Percentiles rank a stretch among this genome's conserved stretches.
Conservation (phyloP, 106 monocot species). For the Ottelia alismoides region DNA sequence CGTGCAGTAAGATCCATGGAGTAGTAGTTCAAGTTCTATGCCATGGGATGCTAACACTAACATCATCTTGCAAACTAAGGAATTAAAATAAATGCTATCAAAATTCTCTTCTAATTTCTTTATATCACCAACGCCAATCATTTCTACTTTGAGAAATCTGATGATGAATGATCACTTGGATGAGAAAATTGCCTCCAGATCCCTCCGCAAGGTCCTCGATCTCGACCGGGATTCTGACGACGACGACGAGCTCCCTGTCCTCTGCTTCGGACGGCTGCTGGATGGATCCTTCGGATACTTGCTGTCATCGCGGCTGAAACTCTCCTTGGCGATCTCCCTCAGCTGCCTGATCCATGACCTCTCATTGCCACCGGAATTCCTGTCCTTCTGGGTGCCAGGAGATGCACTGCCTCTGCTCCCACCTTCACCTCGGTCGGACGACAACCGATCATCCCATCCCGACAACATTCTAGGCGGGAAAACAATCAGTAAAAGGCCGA, state of each 20-base stretch:
- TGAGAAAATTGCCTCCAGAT: slow-evolving; percentile 84
- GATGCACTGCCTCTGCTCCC: slow-evolving; percentile 3
- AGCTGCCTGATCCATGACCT: slow-evolving; percentile 77
- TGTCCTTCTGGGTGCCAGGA: background rate
- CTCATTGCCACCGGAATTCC: slow-evolving; percentile 22
- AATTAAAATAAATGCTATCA: no score
- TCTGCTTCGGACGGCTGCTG: slow-evolving; percentile 24
- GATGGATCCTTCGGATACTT: slow-evolving; percentile 28
- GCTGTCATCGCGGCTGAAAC: slow-evolving; percentile 59
- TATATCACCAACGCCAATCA: no score
- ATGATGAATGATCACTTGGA: no score
- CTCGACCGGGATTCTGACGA: slow-evolving; percentile 46
- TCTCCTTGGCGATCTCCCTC: slow-evolving; percentile 76
- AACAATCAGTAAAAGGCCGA: slow-evolving; percentile 39
- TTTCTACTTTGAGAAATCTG: no score
- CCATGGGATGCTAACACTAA: no score
- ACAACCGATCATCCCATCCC: slow-evolving; percentile 17
- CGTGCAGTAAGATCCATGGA: no score
- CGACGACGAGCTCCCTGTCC: slow-evolving; percentile 41
- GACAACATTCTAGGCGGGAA: slow-evolving; percentile 24
- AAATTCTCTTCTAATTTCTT: no score
- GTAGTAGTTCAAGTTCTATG: no score
- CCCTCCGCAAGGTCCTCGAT: slow-evolving; percentile 49
- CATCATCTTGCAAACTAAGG: no score
- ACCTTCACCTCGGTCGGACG: slow-evolving; percentile 12